phyloP scores from a whole-genome alignment of 345 rosid genomes.

The Melaleuca quinquenervia region DNA sequence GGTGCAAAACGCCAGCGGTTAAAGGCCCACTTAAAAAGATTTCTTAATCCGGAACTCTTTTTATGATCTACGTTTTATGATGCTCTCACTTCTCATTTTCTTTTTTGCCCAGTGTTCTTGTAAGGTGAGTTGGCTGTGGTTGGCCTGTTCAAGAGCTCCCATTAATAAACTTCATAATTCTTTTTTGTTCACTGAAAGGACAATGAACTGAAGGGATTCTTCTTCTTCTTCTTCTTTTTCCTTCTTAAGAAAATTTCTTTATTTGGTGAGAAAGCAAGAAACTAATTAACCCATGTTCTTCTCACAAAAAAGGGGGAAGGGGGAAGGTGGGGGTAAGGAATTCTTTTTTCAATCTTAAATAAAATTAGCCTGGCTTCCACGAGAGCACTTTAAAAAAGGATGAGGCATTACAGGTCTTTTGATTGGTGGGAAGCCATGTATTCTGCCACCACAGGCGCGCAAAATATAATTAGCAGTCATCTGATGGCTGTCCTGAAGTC shows the following conservation, averaged over 20 bases:
- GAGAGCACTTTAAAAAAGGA: background rate
- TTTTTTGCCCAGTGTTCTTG: background rate
- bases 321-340: too few relatives aligned
- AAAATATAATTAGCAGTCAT: background rate
- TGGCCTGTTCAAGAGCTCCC: background rate
- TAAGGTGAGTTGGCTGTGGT: background rate
- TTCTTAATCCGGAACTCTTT: background rate
- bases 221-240: background rate
- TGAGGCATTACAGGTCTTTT: background rate
- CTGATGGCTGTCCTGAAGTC: background rate
- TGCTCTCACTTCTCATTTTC: background rate
- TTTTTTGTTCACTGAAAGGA: background rate
- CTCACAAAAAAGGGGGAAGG: background rate
- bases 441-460: background rate
- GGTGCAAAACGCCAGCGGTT: slow-evolving; percentile 15
- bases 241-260: background rate
- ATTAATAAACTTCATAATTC: background rate
- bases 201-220: background rate
- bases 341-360: background rate
- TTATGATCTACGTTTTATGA: background rate
- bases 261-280: background rate
- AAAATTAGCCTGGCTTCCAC: background rate
- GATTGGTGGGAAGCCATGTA: background rate
- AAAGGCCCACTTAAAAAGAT: background rate
- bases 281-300: background rate